Percentiles rank a stretch among this genome's conserved stretches.
phyloP scores from a whole-genome alignment of 2,329 filamentous ascomycete genomes.

The Aureobasidium leucospermi region DNA sequence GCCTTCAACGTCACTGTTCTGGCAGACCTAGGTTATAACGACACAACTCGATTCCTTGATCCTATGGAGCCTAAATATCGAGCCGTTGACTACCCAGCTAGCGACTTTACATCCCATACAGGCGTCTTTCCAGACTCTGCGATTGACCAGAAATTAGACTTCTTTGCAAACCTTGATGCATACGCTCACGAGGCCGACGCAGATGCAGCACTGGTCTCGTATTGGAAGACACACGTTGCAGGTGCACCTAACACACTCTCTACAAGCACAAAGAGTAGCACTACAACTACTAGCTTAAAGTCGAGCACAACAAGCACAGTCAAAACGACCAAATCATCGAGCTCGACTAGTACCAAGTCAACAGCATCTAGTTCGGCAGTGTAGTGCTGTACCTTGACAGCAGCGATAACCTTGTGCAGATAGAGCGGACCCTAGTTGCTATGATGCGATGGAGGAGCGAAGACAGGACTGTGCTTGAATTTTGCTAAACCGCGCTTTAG shows the following conservation, averaged over 20 bases:
- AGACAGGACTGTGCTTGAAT: too few relatives aligned
- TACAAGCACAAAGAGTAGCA: neutral
- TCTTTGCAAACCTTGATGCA: conserved; percentile 26
- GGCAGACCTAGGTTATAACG: conserved; percentile 25
- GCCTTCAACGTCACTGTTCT: conserved; percentile 37
- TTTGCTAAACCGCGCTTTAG: too few relatives aligned
- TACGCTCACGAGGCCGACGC: conserved; percentile 23
- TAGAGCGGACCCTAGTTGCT: too few relatives aligned
- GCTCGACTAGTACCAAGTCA: too few relatives aligned
- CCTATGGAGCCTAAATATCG: conserved; percentile 18
- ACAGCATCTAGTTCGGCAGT: too few relatives aligned
- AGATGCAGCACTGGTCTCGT: conserved; percentile 24
- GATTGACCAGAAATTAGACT: conserved; percentile 25
- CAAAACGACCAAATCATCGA: too few relatives aligned
- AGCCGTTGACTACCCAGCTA: conserved; percentile 18
- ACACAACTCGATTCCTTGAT: conserved; percentile 22
- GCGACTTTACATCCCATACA: neutral
- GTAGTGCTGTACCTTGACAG: too few relatives aligned
- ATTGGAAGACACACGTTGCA: conserved; percentile 18
- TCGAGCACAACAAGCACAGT: too few relatives aligned
- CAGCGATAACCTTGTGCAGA: too few relatives aligned
- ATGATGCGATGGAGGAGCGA: too few relatives aligned
- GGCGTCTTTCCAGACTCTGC: conserved; percentile 20
- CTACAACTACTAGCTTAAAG: too few relatives aligned
- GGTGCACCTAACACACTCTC: neutral